Evolutionary conservation across 805 yeast species (phyloP).

Genomic region (Cyberlindnera americana): DNA sequence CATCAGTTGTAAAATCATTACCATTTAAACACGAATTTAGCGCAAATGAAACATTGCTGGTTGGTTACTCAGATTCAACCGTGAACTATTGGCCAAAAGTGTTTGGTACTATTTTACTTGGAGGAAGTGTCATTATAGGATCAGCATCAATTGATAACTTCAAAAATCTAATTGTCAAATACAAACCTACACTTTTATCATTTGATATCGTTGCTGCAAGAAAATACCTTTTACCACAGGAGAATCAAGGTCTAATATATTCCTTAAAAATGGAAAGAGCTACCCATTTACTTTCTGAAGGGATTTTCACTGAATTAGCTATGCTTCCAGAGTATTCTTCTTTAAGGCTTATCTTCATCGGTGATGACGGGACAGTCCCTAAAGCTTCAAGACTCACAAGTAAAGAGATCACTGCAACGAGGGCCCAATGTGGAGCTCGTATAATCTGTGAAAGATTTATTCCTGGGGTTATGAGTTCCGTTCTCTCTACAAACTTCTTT

Average conservation of each 20-base stretch:
- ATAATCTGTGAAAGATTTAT: slow-evolving; percentile 48
- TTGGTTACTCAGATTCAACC: slow-evolving; percentile 27
- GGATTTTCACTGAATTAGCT: slow-evolving; percentile 16
- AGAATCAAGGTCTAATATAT: slow-evolving; percentile 1
- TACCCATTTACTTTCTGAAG: slow-evolving; percentile 22
- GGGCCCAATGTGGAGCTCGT: slow-evolving; percentile 47
- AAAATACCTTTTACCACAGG: slow-evolving; percentile 8
- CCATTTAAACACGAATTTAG: slow-evolving; percentile 37
- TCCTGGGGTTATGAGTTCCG: slow-evolving; percentile 51
- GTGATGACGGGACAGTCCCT: slow-evolving; percentile 4
- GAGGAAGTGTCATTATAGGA: slow-evolving; percentile 32
- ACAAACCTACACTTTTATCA: slow-evolving; percentile 16
- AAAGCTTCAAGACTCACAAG: slow-evolving; percentile 18
- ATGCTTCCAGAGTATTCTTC: slow-evolving; percentile 33
- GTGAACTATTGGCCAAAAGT: slow-evolving; percentile 44
- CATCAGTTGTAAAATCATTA: slow-evolving; percentile 40
- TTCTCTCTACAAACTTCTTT: slow-evolving; percentile 53
- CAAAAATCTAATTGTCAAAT: slow-evolving; percentile 5
- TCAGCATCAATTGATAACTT: slow-evolving; percentile 15
- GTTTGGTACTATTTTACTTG: slow-evolving; percentile 31
- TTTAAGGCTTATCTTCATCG: slow-evolving; percentile 26
- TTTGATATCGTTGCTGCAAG: slow-evolving; percentile 5
- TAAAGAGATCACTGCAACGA: slow-evolving; percentile 35
- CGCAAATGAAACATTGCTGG: slow-evolving; percentile 28
- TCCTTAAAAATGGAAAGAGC: slow-evolving; percentile 22